Evolutionary conservation across 2,329 filamentous ascomycete species (phyloP).

Genomic region (Bertia moriformis): DNA sequence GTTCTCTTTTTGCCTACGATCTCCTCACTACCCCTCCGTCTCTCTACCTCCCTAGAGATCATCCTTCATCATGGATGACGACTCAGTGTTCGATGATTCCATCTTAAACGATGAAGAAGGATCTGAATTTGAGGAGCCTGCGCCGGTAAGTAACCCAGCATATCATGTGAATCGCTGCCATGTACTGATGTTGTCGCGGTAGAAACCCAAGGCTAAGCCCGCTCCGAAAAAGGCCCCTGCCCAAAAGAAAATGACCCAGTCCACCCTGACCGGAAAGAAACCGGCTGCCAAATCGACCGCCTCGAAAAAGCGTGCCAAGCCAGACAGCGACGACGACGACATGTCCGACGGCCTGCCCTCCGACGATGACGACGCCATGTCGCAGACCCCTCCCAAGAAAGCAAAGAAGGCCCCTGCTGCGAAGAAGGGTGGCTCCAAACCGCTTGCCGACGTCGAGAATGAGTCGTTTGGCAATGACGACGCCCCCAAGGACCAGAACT

Average conservation of each 20-base stretch:
- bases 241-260: slow-evolving; percentile 40
- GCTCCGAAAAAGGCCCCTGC: slow-evolving; percentile 26
- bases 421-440: slow-evolving; percentile 46
- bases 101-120: neutral
- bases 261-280: slow-evolving; percentile 27
- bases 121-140: neutral
- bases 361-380: slow-evolving; percentile 53
- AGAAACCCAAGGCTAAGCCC: slow-evolving; percentile 11
- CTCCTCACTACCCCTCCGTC: neutral
- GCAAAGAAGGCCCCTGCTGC: slow-evolving; percentile 54
- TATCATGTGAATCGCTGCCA: too few species aligned
- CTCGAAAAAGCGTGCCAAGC: slow-evolving; percentile 47
- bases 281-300: slow-evolving; percentile 21
- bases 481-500: slow-evolving; percentile 34
- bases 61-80: slow-evolving; percentile 1
- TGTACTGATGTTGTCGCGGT: too few species aligned
- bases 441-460: slow-evolving; percentile 62
- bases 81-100: neutral
- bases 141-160: neutral
- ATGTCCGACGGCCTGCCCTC: slow-evolving; percentile 14
- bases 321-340: slow-evolving; percentile 39
- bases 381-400: slow-evolving; percentile 75
- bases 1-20: neutral
- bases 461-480: slow-evolving; percentile 42
- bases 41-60: neutral